phyloP scores from a whole-genome alignment of 371 early-diverging fungal genomes.

The Ordospora pajunii region DNA sequence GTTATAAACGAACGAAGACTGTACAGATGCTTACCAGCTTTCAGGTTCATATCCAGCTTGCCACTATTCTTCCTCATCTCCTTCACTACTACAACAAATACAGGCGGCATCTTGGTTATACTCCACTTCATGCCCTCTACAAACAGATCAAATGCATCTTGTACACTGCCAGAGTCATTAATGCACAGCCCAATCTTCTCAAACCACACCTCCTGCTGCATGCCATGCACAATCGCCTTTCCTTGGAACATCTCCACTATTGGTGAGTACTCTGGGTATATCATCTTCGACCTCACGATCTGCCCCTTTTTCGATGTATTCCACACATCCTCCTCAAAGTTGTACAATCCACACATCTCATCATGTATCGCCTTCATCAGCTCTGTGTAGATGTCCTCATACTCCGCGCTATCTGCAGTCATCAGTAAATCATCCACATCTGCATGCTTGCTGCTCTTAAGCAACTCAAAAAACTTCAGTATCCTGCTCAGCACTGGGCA shows the following conservation, averaged over 20 bases:
- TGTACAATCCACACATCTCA: neutral
- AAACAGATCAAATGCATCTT: neutral
- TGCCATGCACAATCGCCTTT: neutral
- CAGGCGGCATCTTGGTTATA: neutral
- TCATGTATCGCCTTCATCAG: neutral
- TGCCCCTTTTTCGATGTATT: neutral
- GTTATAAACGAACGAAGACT: neutral
- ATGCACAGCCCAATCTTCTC: neutral
- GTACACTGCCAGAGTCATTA: neutral
- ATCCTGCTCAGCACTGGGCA: neutral
- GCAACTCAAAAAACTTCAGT: neutral
- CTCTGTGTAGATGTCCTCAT: slow-evolving; percentile 5
- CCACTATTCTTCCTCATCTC: neutral
- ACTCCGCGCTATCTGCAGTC: neutral
- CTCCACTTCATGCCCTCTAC: neutral
- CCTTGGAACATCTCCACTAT: slow-evolving; percentile 34
- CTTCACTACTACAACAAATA: neutral
- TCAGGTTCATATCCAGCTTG: neutral
- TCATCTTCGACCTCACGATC: neutral
- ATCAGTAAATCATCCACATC: neutral
- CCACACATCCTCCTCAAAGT: slow-evolving; percentile 31
- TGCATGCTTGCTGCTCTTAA: neutral
- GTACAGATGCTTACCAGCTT: neutral
- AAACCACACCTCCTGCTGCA: neutral
- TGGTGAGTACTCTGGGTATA: slow-evolving; percentile 23